These are phyloP conservation scores for Melaleuca alternifolia DNA, from an alignment of 345 rosid genomes.

Conservation along the genomic window DNA sequence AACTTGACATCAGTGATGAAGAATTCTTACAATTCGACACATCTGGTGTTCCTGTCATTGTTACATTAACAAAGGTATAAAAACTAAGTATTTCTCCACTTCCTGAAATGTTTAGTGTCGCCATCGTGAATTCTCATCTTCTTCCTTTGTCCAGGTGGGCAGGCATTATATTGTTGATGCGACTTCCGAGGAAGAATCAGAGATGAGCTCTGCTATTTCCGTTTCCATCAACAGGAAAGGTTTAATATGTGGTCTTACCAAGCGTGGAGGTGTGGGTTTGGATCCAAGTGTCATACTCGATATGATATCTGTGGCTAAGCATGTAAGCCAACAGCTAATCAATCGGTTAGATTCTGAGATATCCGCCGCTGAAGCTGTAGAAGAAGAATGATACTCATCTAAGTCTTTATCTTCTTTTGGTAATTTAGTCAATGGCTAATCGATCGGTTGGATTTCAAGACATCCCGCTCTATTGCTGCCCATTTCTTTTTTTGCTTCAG, in stretches of 20 bases:
- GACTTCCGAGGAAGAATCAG: slow-evolving; percentile 89
- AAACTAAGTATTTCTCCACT: not conserved
- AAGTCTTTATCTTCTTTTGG: not conserved
- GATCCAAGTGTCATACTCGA: slow-evolving; percentile 79
- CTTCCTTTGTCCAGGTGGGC: slow-evolving; percentile 44
- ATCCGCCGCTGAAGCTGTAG: slow-evolving; percentile 70
- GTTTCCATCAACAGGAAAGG: slow-evolving; percentile 64
- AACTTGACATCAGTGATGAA: slow-evolving; percentile 90
- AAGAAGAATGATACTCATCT: slow-evolving; percentile 3
- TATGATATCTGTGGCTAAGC: slow-evolving; percentile 81
- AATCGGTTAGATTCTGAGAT: slow-evolving; percentile 71
- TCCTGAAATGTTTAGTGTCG: not conserved
- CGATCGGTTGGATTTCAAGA: slow-evolving; percentile 57
- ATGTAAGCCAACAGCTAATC: slow-evolving; percentile 54
- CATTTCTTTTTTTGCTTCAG: not conserved
- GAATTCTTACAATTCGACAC: slow-evolving; percentile 86
- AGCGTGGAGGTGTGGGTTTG: slow-evolving; percentile 71
- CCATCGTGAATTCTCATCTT: not conserved
- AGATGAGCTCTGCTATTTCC: slow-evolving; percentile 87
- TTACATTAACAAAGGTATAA: slow-evolving; percentile 75
- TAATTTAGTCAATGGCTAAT: not conserved
- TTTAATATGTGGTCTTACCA: slow-evolving; percentile 65
- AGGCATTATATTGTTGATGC: slow-evolving; percentile 76
- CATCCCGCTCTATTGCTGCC: slow-evolving; percentile 38
- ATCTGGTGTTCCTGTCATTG: slow-evolving; percentile 64